Conservation (phyloP, 1,284 basidiomycete species). For the Wolfiporia cocos region DNA sequence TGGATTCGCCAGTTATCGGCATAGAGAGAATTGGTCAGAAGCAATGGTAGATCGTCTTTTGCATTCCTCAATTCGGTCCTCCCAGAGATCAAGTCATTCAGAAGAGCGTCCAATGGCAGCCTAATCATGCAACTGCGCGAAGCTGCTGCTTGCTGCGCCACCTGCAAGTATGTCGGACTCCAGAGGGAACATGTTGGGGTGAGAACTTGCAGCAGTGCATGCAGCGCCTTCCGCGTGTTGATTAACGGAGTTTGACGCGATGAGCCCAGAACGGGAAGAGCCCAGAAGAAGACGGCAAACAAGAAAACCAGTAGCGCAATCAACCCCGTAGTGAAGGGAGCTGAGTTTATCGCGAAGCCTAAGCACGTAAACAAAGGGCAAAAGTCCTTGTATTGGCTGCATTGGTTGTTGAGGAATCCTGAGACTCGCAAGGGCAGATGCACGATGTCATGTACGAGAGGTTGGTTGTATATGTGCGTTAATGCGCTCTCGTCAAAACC, state of each 20-base stretch:
- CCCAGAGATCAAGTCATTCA: slow-evolving; percentile 5
- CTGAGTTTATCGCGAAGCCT: too few relatives aligned
- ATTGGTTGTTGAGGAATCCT: too few relatives aligned
- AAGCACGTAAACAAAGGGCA: too few relatives aligned
- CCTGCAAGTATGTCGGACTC: slow-evolving; percentile 1
- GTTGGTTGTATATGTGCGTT: too few relatives aligned
- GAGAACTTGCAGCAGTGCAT: slow-evolving; percentile 2
- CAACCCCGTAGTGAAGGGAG: too few relatives aligned
- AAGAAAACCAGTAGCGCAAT: not conserved
- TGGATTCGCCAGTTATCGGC: slow-evolving; percentile 1
- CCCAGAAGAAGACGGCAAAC: not conserved
- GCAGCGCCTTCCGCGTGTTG: slow-evolving; percentile 1
- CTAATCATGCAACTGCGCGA: not conserved
- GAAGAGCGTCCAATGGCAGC: slow-evolving; percentile 1
- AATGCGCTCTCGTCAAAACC: too few relatives aligned
- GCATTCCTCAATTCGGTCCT: slow-evolving; percentile 3
- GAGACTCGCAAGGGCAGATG: too few relatives aligned
- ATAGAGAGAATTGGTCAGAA: not conserved
- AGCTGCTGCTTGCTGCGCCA: not conserved
- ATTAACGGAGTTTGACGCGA: not conserved
- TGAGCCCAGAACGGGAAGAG: not conserved
- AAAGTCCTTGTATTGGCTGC: too few relatives aligned
- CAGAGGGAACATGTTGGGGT: slow-evolving; percentile 9
- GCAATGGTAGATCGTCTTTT: slow-evolving; percentile 2
- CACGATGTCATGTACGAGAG: too few relatives aligned